Conservation (phyloP, 2,329 filamentous ascomycete species). For the Aureobasidium sp. region DNA sequence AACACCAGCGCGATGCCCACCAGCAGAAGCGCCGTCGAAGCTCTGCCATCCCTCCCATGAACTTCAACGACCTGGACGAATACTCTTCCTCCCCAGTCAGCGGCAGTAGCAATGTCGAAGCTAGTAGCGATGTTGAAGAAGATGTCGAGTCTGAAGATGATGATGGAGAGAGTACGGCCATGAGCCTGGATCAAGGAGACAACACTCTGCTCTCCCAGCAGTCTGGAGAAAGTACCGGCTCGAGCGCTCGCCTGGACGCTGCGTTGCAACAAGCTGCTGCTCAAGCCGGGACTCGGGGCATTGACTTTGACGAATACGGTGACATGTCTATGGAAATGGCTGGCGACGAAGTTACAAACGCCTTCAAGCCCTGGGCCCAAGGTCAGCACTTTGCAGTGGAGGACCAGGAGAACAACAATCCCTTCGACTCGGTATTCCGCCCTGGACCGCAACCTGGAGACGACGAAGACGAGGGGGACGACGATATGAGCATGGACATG, state of each 20-base stretch:
- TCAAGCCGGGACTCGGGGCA: slow-evolving; percentile 63
- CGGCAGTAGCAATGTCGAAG: slow-evolving; percentile 36
- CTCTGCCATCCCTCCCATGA: slow-evolving; percentile 56
- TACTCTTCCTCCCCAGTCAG: slow-evolving; percentile 74
- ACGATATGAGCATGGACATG: slow-evolving; percentile 84
- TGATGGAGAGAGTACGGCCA: slow-evolving; percentile 59
- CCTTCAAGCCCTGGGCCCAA: slow-evolving; percentile 63
- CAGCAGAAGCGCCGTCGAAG: slow-evolving; percentile 54
- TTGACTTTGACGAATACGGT: slow-evolving; percentile 45
- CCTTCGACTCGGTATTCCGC: slow-evolving; percentile 38
- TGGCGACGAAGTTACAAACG: slow-evolving; percentile 63
- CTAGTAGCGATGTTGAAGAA: slow-evolving; percentile 45
- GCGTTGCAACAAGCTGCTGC: slow-evolving; percentile 66
- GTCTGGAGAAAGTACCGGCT: slow-evolving; percentile 47
- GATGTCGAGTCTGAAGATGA: slow-evolving; percentile 39
- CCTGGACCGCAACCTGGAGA: slow-evolving; percentile 20
- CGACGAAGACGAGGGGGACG: slow-evolving; percentile 39
- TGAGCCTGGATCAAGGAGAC: slow-evolving; percentile 67
- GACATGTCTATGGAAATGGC: slow-evolving; percentile 45
- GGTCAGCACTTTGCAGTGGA: slow-evolving; percentile 31
- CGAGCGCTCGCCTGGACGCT: slow-evolving; percentile 66
- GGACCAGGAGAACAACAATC: slow-evolving; percentile 44
- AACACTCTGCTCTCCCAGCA: slow-evolving; percentile 30
- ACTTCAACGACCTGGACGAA: slow-evolving; percentile 57
- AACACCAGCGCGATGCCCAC: slow-evolving; percentile 55